Evolutionary conservation across 2,329 filamentous ascomycete genomes (phyloP).

Genomic region (Neophaeococcomyces mojaviensis): DNA sequence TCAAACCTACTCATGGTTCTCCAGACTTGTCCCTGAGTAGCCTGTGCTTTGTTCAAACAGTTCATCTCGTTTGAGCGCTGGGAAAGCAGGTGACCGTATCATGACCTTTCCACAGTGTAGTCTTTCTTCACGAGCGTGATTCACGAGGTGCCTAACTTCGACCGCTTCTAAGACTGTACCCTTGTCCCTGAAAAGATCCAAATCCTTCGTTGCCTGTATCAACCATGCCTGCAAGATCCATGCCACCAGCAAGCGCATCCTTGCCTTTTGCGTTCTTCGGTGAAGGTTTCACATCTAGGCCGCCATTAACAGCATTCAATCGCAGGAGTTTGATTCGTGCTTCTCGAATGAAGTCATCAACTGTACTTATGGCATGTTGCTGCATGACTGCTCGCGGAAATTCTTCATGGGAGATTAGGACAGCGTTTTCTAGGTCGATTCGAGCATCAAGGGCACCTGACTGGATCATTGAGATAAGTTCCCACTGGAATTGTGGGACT

Average conservation of each 20-base stretch:
- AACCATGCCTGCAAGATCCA: conserved; percentile 5
- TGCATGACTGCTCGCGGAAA: conserved; percentile 66
- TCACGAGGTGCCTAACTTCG: background rate
- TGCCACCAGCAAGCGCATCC: background rate
- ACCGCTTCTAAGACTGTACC: conserved; percentile 3
- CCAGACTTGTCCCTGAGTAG: no score
- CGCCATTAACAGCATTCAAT: conserved; percentile 67
- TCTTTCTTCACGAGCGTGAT: no score
- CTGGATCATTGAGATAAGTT: conserved; percentile 73
- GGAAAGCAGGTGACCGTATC: no score
- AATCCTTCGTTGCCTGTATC: background rate
- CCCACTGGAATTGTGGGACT: conserved; percentile 39
- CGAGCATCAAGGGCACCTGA: conserved; percentile 64
- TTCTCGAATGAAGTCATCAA: conserved; percentile 65
- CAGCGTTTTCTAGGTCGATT: conserved; percentile 74
- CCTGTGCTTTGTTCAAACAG: no score
- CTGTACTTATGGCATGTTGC: conserved; percentile 57
- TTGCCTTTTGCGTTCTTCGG: conserved; percentile 13
- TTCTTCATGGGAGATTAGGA: conserved; percentile 64
- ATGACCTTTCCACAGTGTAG: no score
- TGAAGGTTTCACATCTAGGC: conserved; percentile 58
- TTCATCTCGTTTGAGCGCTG: no score
- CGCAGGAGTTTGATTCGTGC: conserved; percentile 69
- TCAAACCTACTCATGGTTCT: no score
- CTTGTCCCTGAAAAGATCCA: conserved; percentile 4